These are phyloP conservation scores for Apocynum venetum DNA, from an alignment of 257 asterid genomes.

Conservation along the genomic window DNA sequence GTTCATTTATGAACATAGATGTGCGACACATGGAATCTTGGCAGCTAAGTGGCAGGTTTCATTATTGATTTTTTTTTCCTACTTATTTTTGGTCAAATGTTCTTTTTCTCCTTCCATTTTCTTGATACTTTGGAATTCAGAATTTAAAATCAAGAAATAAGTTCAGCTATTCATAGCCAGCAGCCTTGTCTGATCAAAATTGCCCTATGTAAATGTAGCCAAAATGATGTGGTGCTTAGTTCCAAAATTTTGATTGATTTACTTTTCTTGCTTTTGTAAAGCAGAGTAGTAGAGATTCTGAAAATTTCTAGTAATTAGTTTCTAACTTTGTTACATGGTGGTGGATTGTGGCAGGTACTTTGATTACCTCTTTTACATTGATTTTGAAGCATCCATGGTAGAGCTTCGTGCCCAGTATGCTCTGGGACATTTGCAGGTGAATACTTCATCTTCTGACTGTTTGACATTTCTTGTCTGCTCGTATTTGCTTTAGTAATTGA, in stretches of 20 bases:
- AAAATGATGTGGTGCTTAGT: background rate
- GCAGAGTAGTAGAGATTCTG: background rate
- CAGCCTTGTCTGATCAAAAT: background rate
- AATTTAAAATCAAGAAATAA: background rate
- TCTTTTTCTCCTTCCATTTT: background rate
- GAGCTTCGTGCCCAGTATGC: constrained; percentile 84
- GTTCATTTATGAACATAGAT: background rate
- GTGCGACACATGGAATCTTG: background rate
- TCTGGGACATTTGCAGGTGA: constrained; percentile 35
- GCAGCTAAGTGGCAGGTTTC: background rate
- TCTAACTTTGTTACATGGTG: background rate
- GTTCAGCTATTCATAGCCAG: background rate
- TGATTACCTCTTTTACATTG: constrained; percentile 89
- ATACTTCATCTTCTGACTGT: background rate
- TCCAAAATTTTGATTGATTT: background rate
- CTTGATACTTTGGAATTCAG: background rate
- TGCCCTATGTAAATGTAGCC: background rate
- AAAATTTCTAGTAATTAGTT: background rate
- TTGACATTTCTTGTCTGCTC: background rate
- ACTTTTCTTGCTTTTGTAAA: background rate
- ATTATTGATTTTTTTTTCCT: background rate
- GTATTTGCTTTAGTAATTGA: background rate
- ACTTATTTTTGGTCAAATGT: background rate
- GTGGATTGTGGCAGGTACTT: constrained; percentile 64
- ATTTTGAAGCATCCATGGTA: constrained; percentile 95